phyloP scores from a whole-genome alignment of 208 protist species.

The Angomonas deanei region DNA sequence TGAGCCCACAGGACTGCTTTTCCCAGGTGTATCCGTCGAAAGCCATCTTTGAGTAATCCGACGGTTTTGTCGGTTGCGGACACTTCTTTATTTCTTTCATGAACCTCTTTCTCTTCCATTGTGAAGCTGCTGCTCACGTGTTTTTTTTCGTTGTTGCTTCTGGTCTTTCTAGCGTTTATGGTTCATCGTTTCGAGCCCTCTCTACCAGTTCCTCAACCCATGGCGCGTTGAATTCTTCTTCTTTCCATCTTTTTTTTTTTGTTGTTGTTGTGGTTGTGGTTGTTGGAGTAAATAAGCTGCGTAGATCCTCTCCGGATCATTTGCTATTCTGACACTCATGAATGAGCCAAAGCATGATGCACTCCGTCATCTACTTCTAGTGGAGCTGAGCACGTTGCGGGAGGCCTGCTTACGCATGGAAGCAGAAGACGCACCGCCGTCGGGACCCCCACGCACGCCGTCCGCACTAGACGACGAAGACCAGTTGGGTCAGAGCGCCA shows the following conservation, averaged over 20 bases:
- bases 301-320: no score
- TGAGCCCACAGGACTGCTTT: not conserved
- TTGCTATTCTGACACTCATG: not conserved
- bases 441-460: not conserved
- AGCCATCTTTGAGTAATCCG: not conserved
- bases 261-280: not conserved
- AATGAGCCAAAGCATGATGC: conserved; percentile 8
- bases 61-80: conserved; percentile 3
- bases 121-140: not conserved
- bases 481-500: conserved; percentile 57
- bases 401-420: not conserved
- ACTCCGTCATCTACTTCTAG: conserved; percentile 22
- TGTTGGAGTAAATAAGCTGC: no score
- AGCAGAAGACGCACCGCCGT: not conserved
- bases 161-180: not conserved
- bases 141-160: not conserved
- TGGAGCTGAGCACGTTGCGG: conserved; percentile 21
- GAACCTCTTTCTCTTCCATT: not conserved
- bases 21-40: not conserved
- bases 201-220: no score
- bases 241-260: conserved; percentile 3
- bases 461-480: no score
- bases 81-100: not conserved
- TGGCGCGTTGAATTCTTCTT: not conserved
- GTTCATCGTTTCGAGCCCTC: not conserved